A percentile compares a stretch with the other conserved stretches of the same genome.
phyloP scores from a whole-genome alignment of 306 rosid species.

The Senna tora region DNA sequence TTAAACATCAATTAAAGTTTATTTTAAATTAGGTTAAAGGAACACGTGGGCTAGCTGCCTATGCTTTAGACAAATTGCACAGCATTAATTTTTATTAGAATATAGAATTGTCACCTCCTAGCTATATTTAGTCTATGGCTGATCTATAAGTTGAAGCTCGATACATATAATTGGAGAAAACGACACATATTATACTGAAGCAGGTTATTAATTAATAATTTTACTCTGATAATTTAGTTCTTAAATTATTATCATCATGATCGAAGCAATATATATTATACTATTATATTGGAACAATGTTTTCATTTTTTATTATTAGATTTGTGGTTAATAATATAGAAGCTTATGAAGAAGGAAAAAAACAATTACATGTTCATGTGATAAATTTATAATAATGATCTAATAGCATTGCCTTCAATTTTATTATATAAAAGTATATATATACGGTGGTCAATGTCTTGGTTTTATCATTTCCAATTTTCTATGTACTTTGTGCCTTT shows the following conservation, averaged over 20 bases:
- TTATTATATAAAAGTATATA: background rate
- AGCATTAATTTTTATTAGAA: conserved; percentile 27
- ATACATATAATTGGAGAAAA: background rate
- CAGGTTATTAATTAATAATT: background rate
- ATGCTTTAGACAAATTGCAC: conserved; percentile 16
- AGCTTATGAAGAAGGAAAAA: background rate
- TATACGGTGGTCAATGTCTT: conserved; percentile 33
- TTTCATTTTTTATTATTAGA: background rate
- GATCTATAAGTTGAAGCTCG: background rate
- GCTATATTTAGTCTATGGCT: conserved; percentile 8
- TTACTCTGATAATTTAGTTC: conserved; percentile 26
- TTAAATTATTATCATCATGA: conserved; percentile 17
- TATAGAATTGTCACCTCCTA: conserved; percentile 37
- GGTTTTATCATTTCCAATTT: conserved; percentile 36
- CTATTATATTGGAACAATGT: conserved; percentile 20
- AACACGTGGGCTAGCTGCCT: background rate
- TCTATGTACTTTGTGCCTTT: conserved; percentile 28
- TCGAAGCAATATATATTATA: background rate
- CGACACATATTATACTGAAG: background rate
- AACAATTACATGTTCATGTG: background rate
- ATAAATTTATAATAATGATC: background rate
- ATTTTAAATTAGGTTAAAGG: background rate
- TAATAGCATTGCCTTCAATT: background rate
- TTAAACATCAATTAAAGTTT: too few species aligned
- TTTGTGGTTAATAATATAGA: background rate